Evolutionary conservation across 2,329 filamentous ascomycete species (phyloP).

Genomic region (Grosmannia clavigera): DNA sequence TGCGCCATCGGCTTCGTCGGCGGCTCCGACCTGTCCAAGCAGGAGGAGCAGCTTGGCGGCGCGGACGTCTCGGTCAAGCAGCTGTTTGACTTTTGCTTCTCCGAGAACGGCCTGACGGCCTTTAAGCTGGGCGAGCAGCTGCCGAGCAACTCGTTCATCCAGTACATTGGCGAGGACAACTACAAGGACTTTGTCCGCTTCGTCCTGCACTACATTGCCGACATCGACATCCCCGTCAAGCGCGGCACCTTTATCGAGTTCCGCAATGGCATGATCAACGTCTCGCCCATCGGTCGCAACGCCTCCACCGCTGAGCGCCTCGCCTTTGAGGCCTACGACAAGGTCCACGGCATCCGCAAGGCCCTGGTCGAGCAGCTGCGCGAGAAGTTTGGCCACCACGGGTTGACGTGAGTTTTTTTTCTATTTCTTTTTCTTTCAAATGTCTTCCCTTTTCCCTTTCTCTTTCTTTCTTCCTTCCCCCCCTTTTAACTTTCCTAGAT

Average conservation of each 20-base stretch:
- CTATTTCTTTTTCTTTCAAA: not conserved
- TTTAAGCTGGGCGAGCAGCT: slow-evolving; percentile 71
- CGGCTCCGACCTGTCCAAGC: slow-evolving; percentile 82
- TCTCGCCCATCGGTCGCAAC: slow-evolving; percentile 76
- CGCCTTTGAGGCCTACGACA: slow-evolving; percentile 74
- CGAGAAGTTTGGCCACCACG: slow-evolving; percentile 71
- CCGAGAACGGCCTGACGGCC: slow-evolving; percentile 91
- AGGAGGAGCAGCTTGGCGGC: slow-evolving; percentile 86
- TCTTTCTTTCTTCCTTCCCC: slow-evolving; percentile 1
- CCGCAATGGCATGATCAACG: slow-evolving; percentile 84
- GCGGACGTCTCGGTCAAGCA: slow-evolving; percentile 55
- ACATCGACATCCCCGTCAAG: slow-evolving; percentile 75
- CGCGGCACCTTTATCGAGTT: slow-evolving; percentile 78
- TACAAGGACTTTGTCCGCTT: slow-evolving; percentile 71
- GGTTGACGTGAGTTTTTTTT: slow-evolving; percentile 56
- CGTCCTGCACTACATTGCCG: slow-evolving; percentile 70
- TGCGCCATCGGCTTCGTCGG: slow-evolving; percentile 86
- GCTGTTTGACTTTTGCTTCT: slow-evolving; percentile 96
- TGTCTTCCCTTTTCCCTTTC: slow-evolving; percentile 13
- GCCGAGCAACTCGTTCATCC: slow-evolving; percentile 74
- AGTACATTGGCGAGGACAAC: slow-evolving; percentile 72
- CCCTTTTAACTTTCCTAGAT: slow-evolving; percentile 35
- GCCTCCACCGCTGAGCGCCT: slow-evolving; percentile 67
- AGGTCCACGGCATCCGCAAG: slow-evolving; percentile 60
- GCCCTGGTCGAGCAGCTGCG: slow-evolving; percentile 65